Evolutionary conservation across 441 rosid genomes (phyloP).

Genomic region (Gossypium schwendimanii): DNA sequence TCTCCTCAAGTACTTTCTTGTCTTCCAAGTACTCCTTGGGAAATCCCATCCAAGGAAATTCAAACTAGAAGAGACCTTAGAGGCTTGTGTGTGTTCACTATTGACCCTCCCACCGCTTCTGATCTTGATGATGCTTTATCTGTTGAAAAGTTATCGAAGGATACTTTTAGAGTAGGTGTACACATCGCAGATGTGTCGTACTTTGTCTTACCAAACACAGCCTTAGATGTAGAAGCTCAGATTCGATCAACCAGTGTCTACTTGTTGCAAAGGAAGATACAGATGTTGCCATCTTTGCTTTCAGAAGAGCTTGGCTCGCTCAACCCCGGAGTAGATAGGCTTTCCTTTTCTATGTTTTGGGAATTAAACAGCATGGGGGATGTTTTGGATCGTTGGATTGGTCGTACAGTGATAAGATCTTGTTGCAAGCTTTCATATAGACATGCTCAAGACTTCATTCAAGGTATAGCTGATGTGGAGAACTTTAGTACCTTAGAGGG

Average conservation of each 20-base stretch:
- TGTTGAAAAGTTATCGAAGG: slow-evolving; percentile 52
- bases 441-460: slow-evolving; percentile 60
- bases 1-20: slow-evolving; percentile 47
- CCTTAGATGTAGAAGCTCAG: slow-evolving; percentile 70
- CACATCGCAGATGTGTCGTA: slow-evolving; percentile 86
- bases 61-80: slow-evolving; percentile 61
- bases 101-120: slow-evolving; percentile 69
- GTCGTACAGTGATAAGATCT: slow-evolving; percentile 65
- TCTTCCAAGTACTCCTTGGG: slow-evolving; percentile 73
- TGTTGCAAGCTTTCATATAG: slow-evolving; percentile 92
- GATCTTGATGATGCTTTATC: slow-evolving; percentile 96
- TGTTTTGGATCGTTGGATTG: slow-evolving; percentile 66
- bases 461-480: slow-evolving; percentile 28
- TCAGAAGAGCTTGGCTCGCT: slow-evolving; percentile 75
- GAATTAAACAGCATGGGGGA: slow-evolving; percentile 49
- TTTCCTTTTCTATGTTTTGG: slow-evolving; percentile 84
- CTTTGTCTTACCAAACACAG: slow-evolving; percentile 79
- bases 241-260: slow-evolving; percentile 74
- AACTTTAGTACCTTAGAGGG: slow-evolving; percentile 21
- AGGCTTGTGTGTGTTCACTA: slow-evolving; percentile 61
- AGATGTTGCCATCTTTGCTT: slow-evolving; percentile 75
- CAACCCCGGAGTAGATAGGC: slow-evolving; percentile 77
- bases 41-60: slow-evolving; percentile 59
- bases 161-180: slow-evolving; percentile 71
- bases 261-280: slow-evolving; percentile 49